Conservation (phyloP, 225 moss, liverwort and hornwort species). For the Polytrichum formosum region DNA sequence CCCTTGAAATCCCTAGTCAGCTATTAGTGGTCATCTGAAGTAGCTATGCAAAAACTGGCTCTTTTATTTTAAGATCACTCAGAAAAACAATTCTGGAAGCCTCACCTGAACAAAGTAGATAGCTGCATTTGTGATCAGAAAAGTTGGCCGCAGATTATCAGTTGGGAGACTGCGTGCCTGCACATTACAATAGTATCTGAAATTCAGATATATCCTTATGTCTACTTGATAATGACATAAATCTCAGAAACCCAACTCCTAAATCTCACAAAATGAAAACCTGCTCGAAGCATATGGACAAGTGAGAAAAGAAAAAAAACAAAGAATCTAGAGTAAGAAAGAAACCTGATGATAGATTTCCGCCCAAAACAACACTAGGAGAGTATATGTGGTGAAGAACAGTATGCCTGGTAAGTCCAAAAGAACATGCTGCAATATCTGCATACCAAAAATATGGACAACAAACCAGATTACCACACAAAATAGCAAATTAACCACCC, state of each 20-base stretch:
- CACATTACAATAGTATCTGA: not conserved
- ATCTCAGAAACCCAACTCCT: too few relatives aligned
- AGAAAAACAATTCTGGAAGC: not conserved
- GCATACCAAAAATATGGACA: slow-evolving; percentile 1
- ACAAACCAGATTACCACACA: too few relatives aligned
- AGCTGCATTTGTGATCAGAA: slow-evolving; percentile 74
- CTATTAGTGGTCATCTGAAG: too few relatives aligned
- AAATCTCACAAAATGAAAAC: too few relatives aligned
- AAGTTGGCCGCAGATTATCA: slow-evolving; percentile 76
- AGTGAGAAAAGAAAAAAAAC: too few relatives aligned
- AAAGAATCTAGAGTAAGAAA: not conserved
- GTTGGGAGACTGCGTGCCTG: slow-evolving; percentile 98
- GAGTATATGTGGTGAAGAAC: slow-evolving; percentile 95
- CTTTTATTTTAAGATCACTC: too few relatives aligned
- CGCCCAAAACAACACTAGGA: slow-evolving; percentile 96
- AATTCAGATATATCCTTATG: too few relatives aligned
- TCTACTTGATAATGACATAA: too few relatives aligned
- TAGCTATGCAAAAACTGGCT: too few relatives aligned
- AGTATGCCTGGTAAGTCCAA: slow-evolving; percentile 88
- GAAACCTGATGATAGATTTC: slow-evolving; percentile 96
- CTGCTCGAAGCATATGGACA: too few relatives aligned
- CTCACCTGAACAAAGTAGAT: slow-evolving; percentile 82
- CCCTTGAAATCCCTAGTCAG: too few relatives aligned
- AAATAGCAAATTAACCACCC: too few relatives aligned
- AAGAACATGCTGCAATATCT: slow-evolving; percentile 83